These are phyloP conservation scores for Sphagnum contortum DNA, from an alignment of 225 moss, liverwort and hornwort genomes.

Conservation along the genomic window DNA sequence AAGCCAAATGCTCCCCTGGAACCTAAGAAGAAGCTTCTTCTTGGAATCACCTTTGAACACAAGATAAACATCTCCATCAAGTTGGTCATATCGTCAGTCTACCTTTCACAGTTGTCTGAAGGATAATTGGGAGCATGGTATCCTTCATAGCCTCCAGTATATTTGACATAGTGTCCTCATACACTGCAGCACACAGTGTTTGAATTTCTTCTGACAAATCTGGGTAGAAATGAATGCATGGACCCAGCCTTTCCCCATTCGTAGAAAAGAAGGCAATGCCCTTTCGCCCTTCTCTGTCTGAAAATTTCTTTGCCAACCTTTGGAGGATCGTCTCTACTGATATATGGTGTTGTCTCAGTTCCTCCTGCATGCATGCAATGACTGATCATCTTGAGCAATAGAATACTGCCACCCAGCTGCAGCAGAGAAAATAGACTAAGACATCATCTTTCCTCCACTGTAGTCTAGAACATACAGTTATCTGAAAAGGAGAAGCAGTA, in stretches of 20 bases:
- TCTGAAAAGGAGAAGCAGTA: conserved; percentile 7
- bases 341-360: conserved; percentile 26
- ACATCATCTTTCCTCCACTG: too few species aligned
- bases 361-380: conserved; percentile 26
- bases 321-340: conserved; percentile 10
- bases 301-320: conserved; percentile 17
- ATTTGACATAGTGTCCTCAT: conserved; percentile 19
- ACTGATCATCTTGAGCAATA: too few species aligned
- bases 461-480: background rate
- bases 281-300: background rate
- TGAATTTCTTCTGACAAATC: conserved; percentile 2
- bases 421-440: too few species aligned
- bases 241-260: conserved; percentile 19
- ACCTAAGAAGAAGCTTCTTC: too few species aligned
- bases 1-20: too few species aligned
- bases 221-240: conserved; percentile 66
- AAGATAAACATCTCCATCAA: too few species aligned
- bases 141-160: conserved; percentile 51
- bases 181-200: conserved; percentile 8
- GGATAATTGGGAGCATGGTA: conserved; percentile 32
- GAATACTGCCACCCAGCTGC: too few species aligned
- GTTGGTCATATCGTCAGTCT: background rate
- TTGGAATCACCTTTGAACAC: too few species aligned
- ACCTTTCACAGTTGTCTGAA: conserved; percentile 65
- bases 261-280: conserved; percentile 11